Conservation (phyloP, 345 rosid species). For the Clausena lansium region DNA sequence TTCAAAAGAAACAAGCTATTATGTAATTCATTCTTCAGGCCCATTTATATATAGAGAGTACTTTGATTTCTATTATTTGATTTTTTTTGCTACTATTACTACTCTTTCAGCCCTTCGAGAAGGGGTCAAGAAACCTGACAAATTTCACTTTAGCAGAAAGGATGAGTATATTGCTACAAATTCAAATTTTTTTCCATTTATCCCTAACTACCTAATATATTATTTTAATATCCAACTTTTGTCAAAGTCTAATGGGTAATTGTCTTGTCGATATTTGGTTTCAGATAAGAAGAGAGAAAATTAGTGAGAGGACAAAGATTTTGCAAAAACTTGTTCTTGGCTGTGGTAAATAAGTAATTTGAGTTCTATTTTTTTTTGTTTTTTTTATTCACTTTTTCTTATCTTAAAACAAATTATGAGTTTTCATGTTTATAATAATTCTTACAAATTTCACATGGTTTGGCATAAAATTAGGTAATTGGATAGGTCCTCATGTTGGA, state of each 20-base stretch:
- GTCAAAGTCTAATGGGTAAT: neutral
- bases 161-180: constrained; percentile 30
- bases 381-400: constrained; percentile 3
- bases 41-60: too few species aligned
- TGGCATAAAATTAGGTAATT: constrained; percentile 46
- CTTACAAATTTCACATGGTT: constrained; percentile 38
- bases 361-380: neutral
- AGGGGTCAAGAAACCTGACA: constrained; percentile 75
- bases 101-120: constrained; percentile 24
- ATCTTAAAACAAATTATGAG: neutral
- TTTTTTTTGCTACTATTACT: too few species aligned
- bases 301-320: too few species aligned
- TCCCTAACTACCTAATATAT: neutral
- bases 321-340: too few species aligned
- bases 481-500: too few species aligned
- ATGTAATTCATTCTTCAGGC: too few species aligned
- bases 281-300: constrained; percentile 41
- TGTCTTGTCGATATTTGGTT: constrained; percentile 3
- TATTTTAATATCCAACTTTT: neutral
- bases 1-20: too few species aligned
- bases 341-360: neutral
- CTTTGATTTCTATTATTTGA: too few species aligned
- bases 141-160: constrained; percentile 75
- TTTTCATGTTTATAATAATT: neutral
- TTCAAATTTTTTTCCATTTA: neutral